These are phyloP conservation scores for Aureobasidium musti DNA, from an alignment of 2,329 filamentous ascomycete genomes.

Conservation along the genomic window DNA sequence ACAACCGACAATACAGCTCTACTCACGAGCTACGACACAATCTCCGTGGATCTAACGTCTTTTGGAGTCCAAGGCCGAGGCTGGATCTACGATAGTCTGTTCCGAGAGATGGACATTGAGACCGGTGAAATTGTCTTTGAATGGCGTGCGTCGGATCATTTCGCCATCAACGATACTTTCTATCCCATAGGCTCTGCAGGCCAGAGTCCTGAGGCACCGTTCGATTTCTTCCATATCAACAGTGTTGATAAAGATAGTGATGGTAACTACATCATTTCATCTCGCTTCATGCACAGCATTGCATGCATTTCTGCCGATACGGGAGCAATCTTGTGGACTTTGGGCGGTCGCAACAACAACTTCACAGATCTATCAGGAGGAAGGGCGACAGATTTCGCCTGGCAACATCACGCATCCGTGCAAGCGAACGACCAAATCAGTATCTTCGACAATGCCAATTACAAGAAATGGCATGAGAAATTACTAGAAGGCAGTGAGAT, in stretches of 20 bases:
- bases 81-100: constrained; percentile 48
- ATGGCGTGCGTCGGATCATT: constrained; percentile 46
- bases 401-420: constrained; percentile 51
- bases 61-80: constrained; percentile 36
- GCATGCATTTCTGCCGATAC: constrained; percentile 48
- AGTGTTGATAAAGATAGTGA: constrained; percentile 52
- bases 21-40: constrained; percentile 48
- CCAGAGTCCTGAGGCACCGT: constrained; percentile 46
- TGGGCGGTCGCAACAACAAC: constrained; percentile 36
- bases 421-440: constrained; percentile 29
- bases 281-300: constrained; percentile 52
- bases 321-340: constrained; percentile 53
- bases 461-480: constrained; percentile 9
- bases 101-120: constrained; percentile 50
- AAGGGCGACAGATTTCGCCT: constrained; percentile 40
- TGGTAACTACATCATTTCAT: constrained; percentile 55
- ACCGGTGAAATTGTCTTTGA: constrained; percentile 46
- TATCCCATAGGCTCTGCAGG: constrained; percentile 44
- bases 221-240: constrained; percentile 57
- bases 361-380: constrained; percentile 28
- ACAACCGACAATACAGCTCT: constrained; percentile 47
- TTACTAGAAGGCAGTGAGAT: not conserved
- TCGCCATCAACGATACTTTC: constrained; percentile 38
- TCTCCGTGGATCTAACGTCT: constrained; percentile 36
- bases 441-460: constrained; percentile 33